These are phyloP conservation scores for Cercophora newfieldiana DNA, from an alignment of 495 filamentous ascomycete species.

Conservation along the genomic window DNA sequence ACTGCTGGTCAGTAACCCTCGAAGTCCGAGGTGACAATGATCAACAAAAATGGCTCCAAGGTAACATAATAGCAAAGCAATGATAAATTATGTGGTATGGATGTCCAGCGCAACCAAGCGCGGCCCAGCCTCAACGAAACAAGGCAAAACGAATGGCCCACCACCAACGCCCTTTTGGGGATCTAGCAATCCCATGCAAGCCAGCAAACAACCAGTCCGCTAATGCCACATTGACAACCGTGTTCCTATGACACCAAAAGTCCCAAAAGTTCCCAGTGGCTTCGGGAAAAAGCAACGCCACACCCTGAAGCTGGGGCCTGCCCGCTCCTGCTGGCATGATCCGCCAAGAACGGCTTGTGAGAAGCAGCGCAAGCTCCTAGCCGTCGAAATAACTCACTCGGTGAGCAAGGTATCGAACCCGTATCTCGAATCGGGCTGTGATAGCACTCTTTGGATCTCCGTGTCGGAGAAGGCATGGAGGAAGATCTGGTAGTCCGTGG, in stretches of 20 bases:
- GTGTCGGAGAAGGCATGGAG: constrained; percentile 38
- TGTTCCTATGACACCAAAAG: neutral
- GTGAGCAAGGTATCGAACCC: constrained; percentile 46
- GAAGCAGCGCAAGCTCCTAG: constrained; percentile 1
- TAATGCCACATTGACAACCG: neutral
- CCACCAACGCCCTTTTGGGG: neutral
- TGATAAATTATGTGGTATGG: neutral
- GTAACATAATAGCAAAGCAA: neutral
- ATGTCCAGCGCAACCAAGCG: neutral
- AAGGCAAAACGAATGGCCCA: neutral
- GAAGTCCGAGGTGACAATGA: too few species aligned
- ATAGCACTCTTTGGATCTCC: constrained; percentile 43
- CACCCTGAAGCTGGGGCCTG: too few species aligned
- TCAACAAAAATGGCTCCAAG: neutral
- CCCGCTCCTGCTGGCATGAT: neutral
- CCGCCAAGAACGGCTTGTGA: neutral
- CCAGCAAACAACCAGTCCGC: neutral
- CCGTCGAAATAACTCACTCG: neutral
- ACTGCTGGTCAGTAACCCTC: too few species aligned
- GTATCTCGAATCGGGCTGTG: constrained; percentile 47
- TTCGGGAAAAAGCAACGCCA: neutral
- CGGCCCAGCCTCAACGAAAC: neutral
- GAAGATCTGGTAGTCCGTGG: constrained; percentile 49
- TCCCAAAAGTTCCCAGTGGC: neutral
- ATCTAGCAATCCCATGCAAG: constrained; percentile 8